Evolutionary conservation across 1,284 basidiomycete species (phyloP), one percentile per base, ranked within the genome.

Genomic region (Melanopsichium pennsylvanicum): DNA sequence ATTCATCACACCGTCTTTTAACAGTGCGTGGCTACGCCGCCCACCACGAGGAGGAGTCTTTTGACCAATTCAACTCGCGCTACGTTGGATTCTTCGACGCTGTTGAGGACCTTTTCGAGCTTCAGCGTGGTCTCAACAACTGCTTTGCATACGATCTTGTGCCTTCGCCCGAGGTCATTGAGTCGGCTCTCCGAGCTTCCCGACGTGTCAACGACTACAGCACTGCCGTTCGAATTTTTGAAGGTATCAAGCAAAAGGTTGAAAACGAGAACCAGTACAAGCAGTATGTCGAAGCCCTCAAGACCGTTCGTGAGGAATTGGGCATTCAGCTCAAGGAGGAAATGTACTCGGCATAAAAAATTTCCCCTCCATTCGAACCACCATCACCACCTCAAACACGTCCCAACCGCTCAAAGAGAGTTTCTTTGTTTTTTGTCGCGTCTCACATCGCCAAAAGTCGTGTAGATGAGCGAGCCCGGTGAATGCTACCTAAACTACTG

Each of bases 71-170:
- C 86, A 93, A 91, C 81, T 86, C 89, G 64, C 91, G 94, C 81
- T 97, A 97, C 84, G 89, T 92, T 81, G 85, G 86, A 73, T 98
- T 97, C 85, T 97, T 97, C 86, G 85, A 90, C 80, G 86, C 88
- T 48, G 93, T 93, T 46, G 88, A 93, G 81, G 95, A 97, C 85
- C 87, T 96, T 64, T 97, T 97, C 82, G 94, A 97, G 85, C 64
- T 80, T 25, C 74, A 79, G 60, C 90, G 95, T 61, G 95, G 95
- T 40, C 86, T 98, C 75, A 98, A 98, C 87, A 98, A 98, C 87
- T 96, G 93, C 84, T 98, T 98, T 82, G 92, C 95, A 2, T 95
- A 98, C 84, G 95, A 98, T 83, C 87, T 98, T 67, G 96, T 98
- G 22, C 95, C 95, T 37, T 88, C 92, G 9, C 88, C 92, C 39